Evolutionary conservation across 345 rosid species (phyloP).

Genomic region (Hypericum perforatum): DNA sequence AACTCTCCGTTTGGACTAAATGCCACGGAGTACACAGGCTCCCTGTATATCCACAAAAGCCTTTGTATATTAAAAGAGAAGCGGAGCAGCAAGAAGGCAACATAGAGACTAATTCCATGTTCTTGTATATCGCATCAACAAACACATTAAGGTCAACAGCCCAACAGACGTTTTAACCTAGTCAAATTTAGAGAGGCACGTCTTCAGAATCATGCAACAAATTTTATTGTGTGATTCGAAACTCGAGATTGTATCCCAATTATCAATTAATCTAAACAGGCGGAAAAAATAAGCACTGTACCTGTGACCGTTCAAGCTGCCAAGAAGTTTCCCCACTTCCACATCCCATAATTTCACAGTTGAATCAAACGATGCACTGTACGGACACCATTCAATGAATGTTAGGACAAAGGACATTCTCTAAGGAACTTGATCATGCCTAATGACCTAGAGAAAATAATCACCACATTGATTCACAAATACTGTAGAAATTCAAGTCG

Average conservation of each 20-base stretch:
- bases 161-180: too few relatives aligned
- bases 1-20: constrained; percentile 97
- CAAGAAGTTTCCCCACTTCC: constrained; percentile 74
- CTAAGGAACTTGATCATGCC: too few relatives aligned
- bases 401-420: neutral
- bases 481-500: too few relatives aligned
- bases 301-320: constrained; percentile 94
- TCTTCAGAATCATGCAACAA: too few relatives aligned
- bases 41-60: constrained; percentile 35
- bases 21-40: constrained; percentile 86
- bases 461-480: too few relatives aligned
- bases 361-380: constrained; percentile 97
- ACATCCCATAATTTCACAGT: constrained; percentile 98
- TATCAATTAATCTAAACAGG: neutral
- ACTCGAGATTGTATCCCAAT: too few relatives aligned
- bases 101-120: too few relatives aligned
- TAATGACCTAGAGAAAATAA: too few relatives aligned
- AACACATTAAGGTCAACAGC: too few relatives aligned
- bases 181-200: too few relatives aligned
- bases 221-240: too few relatives aligned
- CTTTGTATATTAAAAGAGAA: constrained; percentile 1
- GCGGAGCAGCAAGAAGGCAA: neutral
- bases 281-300: constrained; percentile 9
- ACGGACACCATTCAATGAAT: constrained; percentile 8
- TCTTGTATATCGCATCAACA: too few relatives aligned